Base-by-base conservation (phyloP, 1,284 basidiomycete genomes). In the Ceratobasidium sp. region DNA sequence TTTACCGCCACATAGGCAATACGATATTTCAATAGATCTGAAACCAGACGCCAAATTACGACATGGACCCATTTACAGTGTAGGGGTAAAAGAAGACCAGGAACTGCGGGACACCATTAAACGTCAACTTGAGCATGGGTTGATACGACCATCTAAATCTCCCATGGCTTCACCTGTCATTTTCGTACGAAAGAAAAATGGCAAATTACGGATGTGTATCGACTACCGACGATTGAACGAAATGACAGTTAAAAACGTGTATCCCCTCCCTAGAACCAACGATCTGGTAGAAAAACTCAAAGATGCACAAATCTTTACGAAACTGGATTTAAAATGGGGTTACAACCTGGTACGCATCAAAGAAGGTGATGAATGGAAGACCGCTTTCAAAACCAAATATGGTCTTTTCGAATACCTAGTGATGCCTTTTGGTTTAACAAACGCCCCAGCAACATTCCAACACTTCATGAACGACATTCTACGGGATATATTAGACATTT, bases 321-420 rank as follows among this genome's bases (percentile, higher is more conserved):
- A 42, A 37, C 15, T 79, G n/a, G 66, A 79, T n/a, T 35, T 61
- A 13, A 69, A 65, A n/a, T 61, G 76, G n/a, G 11, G 11, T 2
- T 54, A 58, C 17, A 58, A 67, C 1, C 76, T 76, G 37, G 86
- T 86, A 74, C 79, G 82, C 0, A 77, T n/a, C n/a, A 75, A 17
- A 85, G 75, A 77, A 61, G 51, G 45, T n/a, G 76, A n/a, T n/a
- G n/a, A n/a, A n/a, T n/a, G n/a, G n/a, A n/a, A n/a, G n/a, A n/a
- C n/a, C n/a, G n/a, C 76, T 5, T 77, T 77, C 60, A 28, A 47
- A 33, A 75, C 71, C 23, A 56, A 66, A 17, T 54, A 42, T 37
- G 69, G 76, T 6, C 60, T 75, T 8, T 77, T 64, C 42, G 60
- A 77, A 75, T 74, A 61, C 33, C 33, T 74, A 11, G 76, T 77